phyloP scores from a whole-genome alignment of 1,139 yeast genomes.

The Suhomyces anneliseae region DNA sequence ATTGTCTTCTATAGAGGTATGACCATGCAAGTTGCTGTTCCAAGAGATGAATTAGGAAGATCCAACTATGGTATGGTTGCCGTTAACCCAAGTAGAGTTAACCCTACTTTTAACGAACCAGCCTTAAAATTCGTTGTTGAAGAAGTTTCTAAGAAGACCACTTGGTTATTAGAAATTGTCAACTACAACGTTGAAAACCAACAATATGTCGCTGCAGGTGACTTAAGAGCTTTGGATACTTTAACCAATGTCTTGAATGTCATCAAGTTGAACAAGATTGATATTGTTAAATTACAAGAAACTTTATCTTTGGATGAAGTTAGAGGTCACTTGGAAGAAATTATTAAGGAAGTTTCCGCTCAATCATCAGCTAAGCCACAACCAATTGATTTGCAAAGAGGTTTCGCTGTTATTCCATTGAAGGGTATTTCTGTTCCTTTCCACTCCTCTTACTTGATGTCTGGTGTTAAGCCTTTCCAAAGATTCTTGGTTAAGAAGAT shows the following conservation, averaged over 20 bases:
- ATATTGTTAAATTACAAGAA: conserved; percentile 83
- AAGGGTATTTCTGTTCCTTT: conserved; percentile 98
- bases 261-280: conserved; percentile 89
- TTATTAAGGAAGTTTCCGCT: conserved; percentile 79
- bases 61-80: conserved; percentile 99
- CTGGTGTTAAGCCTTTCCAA: conserved; percentile 99
- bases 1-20: conserved; percentile 99
- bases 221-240: conserved; percentile 90
- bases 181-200: conserved; percentile 97
- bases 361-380: conserved; percentile 85
- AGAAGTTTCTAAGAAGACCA: conserved; percentile 76
- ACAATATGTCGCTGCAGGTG: conserved; percentile 99
- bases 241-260: conserved; percentile 91
- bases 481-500: conserved; percentile 95
- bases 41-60: conserved; percentile 91
- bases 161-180: conserved; percentile 96
- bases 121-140: conserved; percentile 95
- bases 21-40: conserved; percentile 99
- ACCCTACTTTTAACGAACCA: conserved; percentile 84
- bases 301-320: conserved; percentile 84
- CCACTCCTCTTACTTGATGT: conserved; percentile 96
- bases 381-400: conserved; percentile 96
- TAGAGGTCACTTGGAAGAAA: conserved; percentile 81
- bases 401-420: conserved; percentile 96
- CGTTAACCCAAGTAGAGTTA: conserved; percentile 92